A percentile compares a stretch with the other conserved stretches of the same genome.
Conservation (phyloP, 2,329 filamentous ascomycete genomes). For the Lachnellula suecica region DNA sequence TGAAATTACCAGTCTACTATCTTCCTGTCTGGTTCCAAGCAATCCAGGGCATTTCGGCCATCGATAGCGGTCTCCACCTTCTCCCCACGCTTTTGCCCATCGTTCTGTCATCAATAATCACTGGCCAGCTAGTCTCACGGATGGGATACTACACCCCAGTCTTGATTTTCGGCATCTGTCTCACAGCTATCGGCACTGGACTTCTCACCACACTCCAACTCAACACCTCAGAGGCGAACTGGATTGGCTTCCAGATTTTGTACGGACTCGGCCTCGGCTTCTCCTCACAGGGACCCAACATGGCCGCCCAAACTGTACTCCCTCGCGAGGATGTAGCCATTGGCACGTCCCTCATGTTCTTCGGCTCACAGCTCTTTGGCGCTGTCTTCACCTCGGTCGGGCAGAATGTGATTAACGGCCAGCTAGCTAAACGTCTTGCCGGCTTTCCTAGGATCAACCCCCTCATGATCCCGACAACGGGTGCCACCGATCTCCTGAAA, state of each 20-base stretch:
- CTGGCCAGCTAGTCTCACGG: conserved; percentile 25
- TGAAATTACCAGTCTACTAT: conserved; percentile 14
- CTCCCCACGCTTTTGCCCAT: conserved; percentile 14
- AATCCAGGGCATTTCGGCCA: conserved; percentile 4
- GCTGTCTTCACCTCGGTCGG: conserved; percentile 32
- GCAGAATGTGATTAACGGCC: conserved; percentile 14
- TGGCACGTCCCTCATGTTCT: conserved; percentile 34
- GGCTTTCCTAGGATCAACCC: conserved; percentile 9
- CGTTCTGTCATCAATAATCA: conserved; percentile 25
- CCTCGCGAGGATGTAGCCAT: conserved; percentile 29
- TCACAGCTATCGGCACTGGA: conserved; percentile 14
- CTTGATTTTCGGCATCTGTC: conserved; percentile 13
- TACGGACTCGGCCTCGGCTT: conserved; percentile 42
- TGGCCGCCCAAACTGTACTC: conserved; percentile 35
- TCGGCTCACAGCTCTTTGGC: conserved; percentile 32
- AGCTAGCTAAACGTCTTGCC: conserved; percentile 37
- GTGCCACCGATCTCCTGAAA: conserved; percentile 44
- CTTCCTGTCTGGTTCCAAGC: conserved; percentile 21
- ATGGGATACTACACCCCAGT: conserved; percentile 33
- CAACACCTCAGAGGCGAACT: conserved; percentile 39
- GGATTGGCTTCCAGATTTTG: conserved; percentile 49
- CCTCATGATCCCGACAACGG: conserved; percentile 35
- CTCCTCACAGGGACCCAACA: conserved; percentile 34
- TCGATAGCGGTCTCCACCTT: conserved; percentile 4
- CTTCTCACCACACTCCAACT: conserved; percentile 34